Evolutionary conservation across 2,329 filamentous ascomycete species (phyloP).

Genomic region (Exophiala sp.): DNA sequence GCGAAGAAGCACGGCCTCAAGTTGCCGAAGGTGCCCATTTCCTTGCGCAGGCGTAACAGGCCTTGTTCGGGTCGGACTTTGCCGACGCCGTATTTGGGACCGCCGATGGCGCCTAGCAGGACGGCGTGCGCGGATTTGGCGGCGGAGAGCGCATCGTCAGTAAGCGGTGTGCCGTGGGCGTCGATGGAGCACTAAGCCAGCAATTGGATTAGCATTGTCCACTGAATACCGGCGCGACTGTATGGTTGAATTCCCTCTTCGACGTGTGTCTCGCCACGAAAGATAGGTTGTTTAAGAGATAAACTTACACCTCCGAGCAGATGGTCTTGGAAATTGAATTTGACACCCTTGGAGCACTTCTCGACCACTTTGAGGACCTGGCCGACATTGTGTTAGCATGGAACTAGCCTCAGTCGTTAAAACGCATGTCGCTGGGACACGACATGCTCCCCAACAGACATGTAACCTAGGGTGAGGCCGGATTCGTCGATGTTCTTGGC

Average conservation of each 20-base stretch:
- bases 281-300: neutral
- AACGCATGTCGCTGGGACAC: neutral
- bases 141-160: conserved; percentile 74
- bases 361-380: conserved; percentile 79
- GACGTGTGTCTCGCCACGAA: neutral
- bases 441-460: neutral
- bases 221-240: neutral
- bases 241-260: neutral
- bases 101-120: conserved; percentile 88
- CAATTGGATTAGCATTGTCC: neutral
- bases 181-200: conserved; percentile 76
- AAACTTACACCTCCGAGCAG: conserved; percentile 81
- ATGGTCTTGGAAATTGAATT: conserved; percentile 88
- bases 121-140: conserved; percentile 85
- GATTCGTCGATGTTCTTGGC: neutral
- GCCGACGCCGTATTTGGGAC: conserved; percentile 95
- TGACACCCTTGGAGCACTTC: conserved; percentile 62
- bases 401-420: neutral
- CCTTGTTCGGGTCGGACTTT: conserved; percentile 88
- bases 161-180: conserved; percentile 71
- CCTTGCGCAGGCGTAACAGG: conserved; percentile 84
- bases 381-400: conserved; percentile 1
- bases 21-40: conserved; percentile 92
- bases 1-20: conserved; percentile 95
- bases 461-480: neutral